Percentiles rank a stretch among this genome's conserved stretches.
These are phyloP conservation scores for Austropuccinia psidii DNA, from an alignment of 1,284 basidiomycete genomes.

Conservation along the genomic window DNA sequence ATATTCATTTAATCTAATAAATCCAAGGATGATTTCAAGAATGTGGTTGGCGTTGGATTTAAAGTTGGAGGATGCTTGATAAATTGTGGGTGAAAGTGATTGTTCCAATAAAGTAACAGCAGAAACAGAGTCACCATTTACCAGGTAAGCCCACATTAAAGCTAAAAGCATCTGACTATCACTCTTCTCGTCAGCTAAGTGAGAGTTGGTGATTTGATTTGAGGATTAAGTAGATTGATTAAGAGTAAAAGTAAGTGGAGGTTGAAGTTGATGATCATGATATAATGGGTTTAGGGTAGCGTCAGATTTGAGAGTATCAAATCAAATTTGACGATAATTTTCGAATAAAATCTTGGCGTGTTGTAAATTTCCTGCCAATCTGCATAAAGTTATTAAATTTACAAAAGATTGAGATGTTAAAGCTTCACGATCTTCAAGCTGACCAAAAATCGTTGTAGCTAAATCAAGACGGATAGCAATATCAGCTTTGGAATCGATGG, in stretches of 20 bases:
- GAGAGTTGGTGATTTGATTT: neutral
- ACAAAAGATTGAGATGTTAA: constrained; percentile 21
- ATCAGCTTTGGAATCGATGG: neutral
- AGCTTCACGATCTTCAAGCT: constrained; percentile 12
- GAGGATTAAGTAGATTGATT: neutral
- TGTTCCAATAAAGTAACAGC: constrained; percentile 30
- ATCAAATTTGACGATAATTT: constrained; percentile 14
- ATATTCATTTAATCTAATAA: constrained; percentile 25
- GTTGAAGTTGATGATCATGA: constrained; percentile 12
- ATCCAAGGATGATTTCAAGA: constrained; percentile 27
- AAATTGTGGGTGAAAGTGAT: neutral
- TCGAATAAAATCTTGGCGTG: constrained; percentile 22
- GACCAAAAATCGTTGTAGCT: constrained; percentile 15
- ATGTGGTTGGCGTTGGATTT: constrained; percentile 24
- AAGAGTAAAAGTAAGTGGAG: neutral
- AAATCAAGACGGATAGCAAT: constrained; percentile 4
- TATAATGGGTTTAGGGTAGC: neutral
- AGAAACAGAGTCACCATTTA: constrained; percentile 22
- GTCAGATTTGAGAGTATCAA: neutral
- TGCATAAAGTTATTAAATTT: constrained; percentile 2
- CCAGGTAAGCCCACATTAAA: constrained; percentile 25
- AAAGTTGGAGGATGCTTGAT: neutral
- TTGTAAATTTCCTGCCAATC: neutral
- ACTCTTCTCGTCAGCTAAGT: constrained; percentile 5
- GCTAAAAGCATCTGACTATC: constrained; percentile 18